phyloP scores from a whole-genome alignment of 2,329 filamentous ascomycete genomes.

The Ramularia collo-cygni region DNA sequence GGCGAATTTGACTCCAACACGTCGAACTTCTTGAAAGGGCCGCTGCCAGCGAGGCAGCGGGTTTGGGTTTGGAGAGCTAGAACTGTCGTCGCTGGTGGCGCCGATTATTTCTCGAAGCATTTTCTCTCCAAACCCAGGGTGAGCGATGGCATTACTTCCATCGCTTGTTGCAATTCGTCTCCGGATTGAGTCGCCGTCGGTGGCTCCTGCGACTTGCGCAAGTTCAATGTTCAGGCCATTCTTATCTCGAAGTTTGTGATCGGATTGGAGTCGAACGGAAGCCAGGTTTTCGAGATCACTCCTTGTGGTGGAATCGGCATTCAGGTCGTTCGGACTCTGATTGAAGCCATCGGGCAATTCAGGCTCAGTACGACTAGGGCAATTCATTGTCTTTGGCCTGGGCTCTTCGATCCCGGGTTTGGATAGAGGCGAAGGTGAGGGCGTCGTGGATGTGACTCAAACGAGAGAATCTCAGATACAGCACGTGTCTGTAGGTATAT shows the following conservation, averaged over 20 bases:
- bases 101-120: slow-evolving; percentile 22
- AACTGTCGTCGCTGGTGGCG: slow-evolving; percentile 5
- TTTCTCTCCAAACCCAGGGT: slow-evolving; percentile 16
- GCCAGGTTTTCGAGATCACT: slow-evolving; percentile 56
- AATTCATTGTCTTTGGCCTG: slow-evolving; percentile 49
- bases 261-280: slow-evolving; percentile 49
- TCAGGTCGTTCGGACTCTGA: slow-evolving; percentile 53
- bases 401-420: background rate
- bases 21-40: slow-evolving; percentile 12
- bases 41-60: slow-evolving; percentile 16
- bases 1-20: slow-evolving; percentile 38
- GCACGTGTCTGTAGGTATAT: background rate
- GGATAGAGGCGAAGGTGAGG: background rate
- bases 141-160: slow-evolving; percentile 18
- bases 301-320: slow-evolving; percentile 55
- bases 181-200: slow-evolving; percentile 8
- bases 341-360: slow-evolving; percentile 51
- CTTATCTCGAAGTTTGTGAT: slow-evolving; percentile 32
- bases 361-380: slow-evolving; percentile 55
- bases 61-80: slow-evolving; percentile 14
- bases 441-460: background rate
- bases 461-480: background rate
- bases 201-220: slow-evolving; percentile 10
- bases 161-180: slow-evolving; percentile 7
- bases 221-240: slow-evolving; percentile 22